Base-by-base conservation (phyloP, 805 yeast species). In the Barnettozyma wickerhamii region DNA sequence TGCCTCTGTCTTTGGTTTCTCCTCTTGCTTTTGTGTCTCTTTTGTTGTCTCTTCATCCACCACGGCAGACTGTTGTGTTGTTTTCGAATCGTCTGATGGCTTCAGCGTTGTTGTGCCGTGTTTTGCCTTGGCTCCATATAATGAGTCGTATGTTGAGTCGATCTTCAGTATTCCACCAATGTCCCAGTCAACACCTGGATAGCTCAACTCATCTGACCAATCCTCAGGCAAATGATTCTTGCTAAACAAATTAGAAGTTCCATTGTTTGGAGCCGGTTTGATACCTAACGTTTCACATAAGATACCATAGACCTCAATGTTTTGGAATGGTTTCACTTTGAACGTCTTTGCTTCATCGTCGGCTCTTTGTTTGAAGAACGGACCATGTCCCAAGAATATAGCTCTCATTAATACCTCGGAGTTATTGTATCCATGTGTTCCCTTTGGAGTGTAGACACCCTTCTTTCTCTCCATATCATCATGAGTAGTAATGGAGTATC, bases 361-460 rank as follows among this genome's bases (percentile, higher is more conserved):
- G 3, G 38, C 24, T 19, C 51, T 43, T 10, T 43, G 37, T 30
- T 63, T 55, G 60, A 90, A 89, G 53, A 72, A 84, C 0, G 96
- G 96, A 0, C 98, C 98, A 2, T 71, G 59, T 0, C 83, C 95
- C 30, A 87, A 52, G 58, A 91, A 90, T 9, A 86, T 51, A 0
- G 95, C 89, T 37, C 95, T 66, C 96, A 89, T 89, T 42, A 88
- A 64, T 6, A 82, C 72, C 46, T 81, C 87, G 0, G 81, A 72
- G 53, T 83, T 84, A 54, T 83, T 78, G 59, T 86, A 90, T 2
- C 97, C 97, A 60, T 87, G 95, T 1, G 84, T 84, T 7, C 96
- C 96, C 26, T 46, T 48, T 45, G 60, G 53, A 14, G 45, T 21
- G 39, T 54, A 49, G 15, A 48, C 39, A 27, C 56, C 50, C 18